Evolutionary conservation across 2,329 filamentous ascomycete genomes (phyloP), one percentile per base, ranked within the genome.

Genomic region (Teratosphaeria pseudoeucalypti): DNA sequence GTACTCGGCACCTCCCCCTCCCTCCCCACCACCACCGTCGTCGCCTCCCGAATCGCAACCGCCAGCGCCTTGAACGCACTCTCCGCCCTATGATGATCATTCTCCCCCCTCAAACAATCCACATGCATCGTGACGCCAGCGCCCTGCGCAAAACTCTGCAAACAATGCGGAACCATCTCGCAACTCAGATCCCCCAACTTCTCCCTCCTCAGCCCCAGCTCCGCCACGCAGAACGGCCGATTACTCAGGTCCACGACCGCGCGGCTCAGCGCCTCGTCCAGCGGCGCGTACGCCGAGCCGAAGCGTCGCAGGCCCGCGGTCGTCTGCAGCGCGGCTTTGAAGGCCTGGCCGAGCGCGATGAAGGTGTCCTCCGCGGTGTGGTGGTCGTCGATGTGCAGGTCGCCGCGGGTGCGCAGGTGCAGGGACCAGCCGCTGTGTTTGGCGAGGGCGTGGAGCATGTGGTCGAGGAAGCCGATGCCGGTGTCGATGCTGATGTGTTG

Each of bases 341-440:
- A 96, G 60, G 91, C 90, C 66, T 68, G 60, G 80, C 94, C 94
- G 26, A 99, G 85, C 14, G 92, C 90, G 65, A 99, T 87, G 77
- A 90, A 96, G 61, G 90, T 88, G 73, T 99, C 94, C 80, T 99
- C 94, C 64, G 92, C 88, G 9, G 92, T 96, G 82, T 99, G 94
- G 78, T 99, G 94, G 81, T 97, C 94, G 78, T 99, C 94, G 74
- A 99, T 91, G 79, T 95, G 89, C 57, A 97, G 78, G 77, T 99
- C 94, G 58, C 94, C 94, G 73, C 87, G 83, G 75, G 90, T 95
- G 64, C 85, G 81, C 60, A 99, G 79, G 34, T 85, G 85, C 67
- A 99, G 77, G 78, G 88, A 94, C 94, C 92, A 97, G 63, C 94
- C 92, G 6, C 89, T 86, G 77, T 99, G 94, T 77, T 99, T 97